phyloP scores from a whole-genome alignment of 257 asterid genomes.

The Solanum corneliomulleri region DNA sequence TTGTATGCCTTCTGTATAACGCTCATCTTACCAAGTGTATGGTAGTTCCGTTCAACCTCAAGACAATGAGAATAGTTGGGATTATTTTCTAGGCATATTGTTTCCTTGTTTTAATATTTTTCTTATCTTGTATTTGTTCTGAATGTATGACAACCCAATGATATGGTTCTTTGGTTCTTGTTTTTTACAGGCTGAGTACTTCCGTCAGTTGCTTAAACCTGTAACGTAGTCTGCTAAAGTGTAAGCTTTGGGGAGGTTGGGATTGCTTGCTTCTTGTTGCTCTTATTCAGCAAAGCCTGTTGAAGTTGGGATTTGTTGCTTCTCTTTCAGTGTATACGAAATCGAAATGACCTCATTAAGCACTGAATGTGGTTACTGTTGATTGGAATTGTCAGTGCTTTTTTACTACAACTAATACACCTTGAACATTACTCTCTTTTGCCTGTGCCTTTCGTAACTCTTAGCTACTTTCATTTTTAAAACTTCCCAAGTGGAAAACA shows the following conservation, averaged over 20 bases:
- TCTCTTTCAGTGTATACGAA: neutral
- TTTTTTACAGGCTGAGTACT: constrained; percentile 67
- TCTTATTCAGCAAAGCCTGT: constrained; percentile 7
- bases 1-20: neutral
- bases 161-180: neutral
- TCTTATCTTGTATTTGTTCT: neutral
- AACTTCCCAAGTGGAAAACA: constrained; percentile 1
- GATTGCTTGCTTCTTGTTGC: neutral
- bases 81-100: neutral
- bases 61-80: neutral
- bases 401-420: constrained; percentile 16
- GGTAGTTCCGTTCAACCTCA: neutral
- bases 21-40: neutral
- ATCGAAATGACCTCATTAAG: neutral
- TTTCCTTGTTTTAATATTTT: neutral
- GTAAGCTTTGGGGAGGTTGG: neutral
- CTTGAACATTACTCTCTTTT: constrained; percentile 9
- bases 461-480: neutral
- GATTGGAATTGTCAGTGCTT: neutral
- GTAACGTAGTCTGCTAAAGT: constrained; percentile 58
- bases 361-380: neutral
- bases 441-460: neutral
- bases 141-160: neutral
- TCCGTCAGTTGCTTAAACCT: constrained; percentile 90
- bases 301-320: neutral